These are phyloP conservation scores for Fragosphaeria purpurea DNA, from an alignment of 2,329 filamentous ascomycete genomes.

Conservation along the genomic window DNA sequence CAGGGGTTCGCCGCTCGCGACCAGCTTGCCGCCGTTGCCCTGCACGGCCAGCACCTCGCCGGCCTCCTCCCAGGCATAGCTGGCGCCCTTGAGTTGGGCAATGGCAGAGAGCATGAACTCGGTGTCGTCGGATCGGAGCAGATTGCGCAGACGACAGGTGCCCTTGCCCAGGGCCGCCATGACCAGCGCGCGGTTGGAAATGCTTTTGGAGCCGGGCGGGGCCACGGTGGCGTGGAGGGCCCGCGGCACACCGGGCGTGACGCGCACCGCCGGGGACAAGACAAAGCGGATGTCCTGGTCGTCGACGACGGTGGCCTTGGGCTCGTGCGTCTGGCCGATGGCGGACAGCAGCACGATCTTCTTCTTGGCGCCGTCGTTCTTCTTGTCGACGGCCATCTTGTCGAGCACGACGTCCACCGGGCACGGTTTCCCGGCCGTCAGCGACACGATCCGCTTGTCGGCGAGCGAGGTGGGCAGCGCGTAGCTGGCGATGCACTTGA, in stretches of 20 bases:
- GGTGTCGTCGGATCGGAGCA: conserved; percentile 93
- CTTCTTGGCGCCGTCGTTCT: conserved; percentile 91
- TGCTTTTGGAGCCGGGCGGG: conserved; percentile 93
- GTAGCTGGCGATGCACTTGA: conserved; percentile 92
- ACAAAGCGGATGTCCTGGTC: conserved; percentile 76
- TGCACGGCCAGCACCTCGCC: conserved; percentile 84
- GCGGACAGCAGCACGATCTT: conserved; percentile 88
- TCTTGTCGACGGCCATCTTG: conserved; percentile 98
- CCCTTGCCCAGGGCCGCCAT: conserved; percentile 83
- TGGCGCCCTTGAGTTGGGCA: conserved; percentile 69
- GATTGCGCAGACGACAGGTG: conserved; percentile 77
- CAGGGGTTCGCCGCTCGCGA: conserved; percentile 64
- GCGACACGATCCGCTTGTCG: conserved; percentile 70
- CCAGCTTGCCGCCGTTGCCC: conserved; percentile 78
- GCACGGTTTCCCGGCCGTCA: conserved; percentile 80
- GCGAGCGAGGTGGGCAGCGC: conserved; percentile 75
- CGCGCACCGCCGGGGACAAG: conserved; percentile 66
- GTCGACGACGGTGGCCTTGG: conserved; percentile 77
- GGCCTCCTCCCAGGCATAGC: conserved; percentile 87
- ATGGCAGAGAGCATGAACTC: conserved; percentile 97
- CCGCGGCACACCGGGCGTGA: conserved; percentile 61
- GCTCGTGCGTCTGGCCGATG: conserved; percentile 81
- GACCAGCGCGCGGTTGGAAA: conserved; percentile 92
- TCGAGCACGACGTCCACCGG: conserved; percentile 74
- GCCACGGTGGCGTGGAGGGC: conserved; percentile 59